phyloP scores from a whole-genome alignment of 2,329 filamentous ascomycete species.

The Lachnellula occidentalis region DNA sequence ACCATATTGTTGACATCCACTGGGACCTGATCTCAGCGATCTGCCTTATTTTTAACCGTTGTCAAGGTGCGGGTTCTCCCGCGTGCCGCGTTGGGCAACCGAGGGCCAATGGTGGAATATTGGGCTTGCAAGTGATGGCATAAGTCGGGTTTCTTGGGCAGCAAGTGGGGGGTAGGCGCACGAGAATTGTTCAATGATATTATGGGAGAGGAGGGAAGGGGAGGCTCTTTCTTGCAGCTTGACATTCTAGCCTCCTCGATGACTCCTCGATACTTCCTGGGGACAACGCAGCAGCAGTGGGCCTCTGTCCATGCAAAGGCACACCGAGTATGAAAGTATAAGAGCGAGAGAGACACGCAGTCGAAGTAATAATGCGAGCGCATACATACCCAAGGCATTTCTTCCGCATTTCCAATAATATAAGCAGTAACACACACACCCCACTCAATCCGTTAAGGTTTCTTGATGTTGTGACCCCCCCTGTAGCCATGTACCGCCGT shows the following conservation, averaged over 20 bases:
- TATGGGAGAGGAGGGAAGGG: neutral
- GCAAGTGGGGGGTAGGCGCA: slow-evolving; percentile 11
- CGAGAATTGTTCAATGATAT: slow-evolving; percentile 5
- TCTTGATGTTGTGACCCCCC: neutral
- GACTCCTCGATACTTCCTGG: slow-evolving; percentile 4
- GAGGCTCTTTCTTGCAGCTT: slow-evolving; percentile 8
- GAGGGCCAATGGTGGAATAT: slow-evolving; percentile 7
- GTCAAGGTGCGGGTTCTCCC: slow-evolving; percentile 6
- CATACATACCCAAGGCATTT: neutral
- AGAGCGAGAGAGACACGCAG: neutral
- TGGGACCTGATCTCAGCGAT: neutral
- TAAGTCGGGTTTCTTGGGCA: slow-evolving; percentile 9
- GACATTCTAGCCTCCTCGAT: slow-evolving; percentile 3
- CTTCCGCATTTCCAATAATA: neutral
- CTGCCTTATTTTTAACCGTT: slow-evolving; percentile 2
- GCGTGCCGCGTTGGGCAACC: slow-evolving; percentile 3
- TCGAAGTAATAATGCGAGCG: neutral
- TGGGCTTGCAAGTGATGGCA: neutral
- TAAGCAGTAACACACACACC: neutral
- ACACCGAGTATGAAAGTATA: neutral
- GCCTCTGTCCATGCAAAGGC: neutral
- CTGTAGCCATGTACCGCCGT: neutral
- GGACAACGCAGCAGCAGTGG: slow-evolving; percentile 1
- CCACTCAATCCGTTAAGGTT: neutral
- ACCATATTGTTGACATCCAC: slow-evolving; percentile 1